Evolutionary conservation across 441 rosid genomes (phyloP), one percentile per base, ranked within the genome.

Genomic region (Raphanus hybrid): DNA sequence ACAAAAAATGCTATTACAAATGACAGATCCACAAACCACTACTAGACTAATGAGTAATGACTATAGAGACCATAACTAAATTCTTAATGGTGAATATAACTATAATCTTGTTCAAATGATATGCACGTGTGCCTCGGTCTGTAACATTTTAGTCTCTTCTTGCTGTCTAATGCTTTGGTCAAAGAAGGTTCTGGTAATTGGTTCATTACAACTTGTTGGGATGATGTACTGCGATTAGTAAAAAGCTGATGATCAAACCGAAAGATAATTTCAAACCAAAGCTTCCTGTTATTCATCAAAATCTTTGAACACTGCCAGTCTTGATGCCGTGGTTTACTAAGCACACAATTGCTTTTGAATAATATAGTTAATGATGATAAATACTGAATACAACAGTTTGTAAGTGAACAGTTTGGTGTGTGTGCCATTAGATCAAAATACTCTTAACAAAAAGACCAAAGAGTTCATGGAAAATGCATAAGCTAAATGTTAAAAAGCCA

Each of bases 391-490:
- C 29, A 15, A 15, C 8, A 23, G 3, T 9, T 41, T 41, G 3
- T n/a, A 4, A 9, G 9, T 39, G 50, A 48, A 32, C 0, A 6
- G 54, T 2, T 11, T 32, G 16, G 2, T 48, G 75, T 16, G 75
- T 16, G 55, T 18, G 32, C 69, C 69, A 61, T 61, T 20, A 8
- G 5, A 34, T 50, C 2, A 16, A 54, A 14, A 65, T 26, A 15
- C 29, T 65, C 2, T 55, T 1, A 12, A 34, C 43, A 66, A 74
- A 60, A 39, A 5, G 14, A 67, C 14, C 26, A 67, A 59, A 41
- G 35, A 78, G 68, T 71, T 65, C 16, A 34, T 23, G 12, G 6
- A 59, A 58, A 77, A 66, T 72, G 74, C 76, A 73, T 60, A 35
- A 52, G 52, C 74, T 60, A 50, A n/a, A 72, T 35, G 50, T 72